A percentile compares a stretch with the other conserved stretches of the same genome.
These are phyloP conservation scores for Teunomyces panamensis DNA, from an alignment of 805 yeast species.

Conservation along the genomic window DNA sequence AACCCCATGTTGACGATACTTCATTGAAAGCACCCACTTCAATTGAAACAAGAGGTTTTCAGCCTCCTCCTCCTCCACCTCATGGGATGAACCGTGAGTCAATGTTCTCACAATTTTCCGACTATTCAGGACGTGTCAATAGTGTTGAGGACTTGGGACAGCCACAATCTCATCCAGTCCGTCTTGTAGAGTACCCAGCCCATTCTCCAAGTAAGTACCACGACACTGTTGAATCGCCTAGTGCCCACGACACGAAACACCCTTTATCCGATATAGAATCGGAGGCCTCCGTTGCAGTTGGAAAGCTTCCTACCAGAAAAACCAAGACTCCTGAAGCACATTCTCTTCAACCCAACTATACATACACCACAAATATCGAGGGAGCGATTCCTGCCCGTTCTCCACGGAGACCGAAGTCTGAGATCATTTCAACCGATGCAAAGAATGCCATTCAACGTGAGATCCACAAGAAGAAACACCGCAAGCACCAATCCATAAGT, in stretches of 20 bases:
- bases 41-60: slow-evolving; percentile 8
- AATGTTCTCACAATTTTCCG: slow-evolving; percentile 14
- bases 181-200: slow-evolving; percentile 1
- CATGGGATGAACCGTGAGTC: slow-evolving; percentile 10
- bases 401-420: slow-evolving; percentile 36
- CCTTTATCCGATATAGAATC: slow-evolving; percentile 9
- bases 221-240: background rate
- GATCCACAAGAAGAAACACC: slow-evolving; percentile 3
- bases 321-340: slow-evolving; percentile 7
- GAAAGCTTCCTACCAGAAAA: slow-evolving; percentile 20
- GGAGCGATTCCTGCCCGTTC: slow-evolving; percentile 39
- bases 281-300: slow-evolving; percentile 14
- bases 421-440: slow-evolving; percentile 2
- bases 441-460: background rate
- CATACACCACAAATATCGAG: slow-evolving; percentile 34
- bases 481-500: slow-evolving; percentile 18
- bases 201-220: background rate
- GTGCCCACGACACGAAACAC: slow-evolving; percentile 1
- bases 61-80: slow-evolving; percentile 4
- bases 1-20: background rate
- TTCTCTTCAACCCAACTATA: slow-evolving; percentile 22
- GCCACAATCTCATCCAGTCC: slow-evolving; percentile 2
- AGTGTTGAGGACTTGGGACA: slow-evolving; percentile 17
- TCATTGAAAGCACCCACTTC: background rate
- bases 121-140: slow-evolving; percentile 20